These are phyloP conservation scores for Flaveria ramosissima DNA, from an alignment of 129 eudicot genomes.

Conservation along the genomic window DNA sequence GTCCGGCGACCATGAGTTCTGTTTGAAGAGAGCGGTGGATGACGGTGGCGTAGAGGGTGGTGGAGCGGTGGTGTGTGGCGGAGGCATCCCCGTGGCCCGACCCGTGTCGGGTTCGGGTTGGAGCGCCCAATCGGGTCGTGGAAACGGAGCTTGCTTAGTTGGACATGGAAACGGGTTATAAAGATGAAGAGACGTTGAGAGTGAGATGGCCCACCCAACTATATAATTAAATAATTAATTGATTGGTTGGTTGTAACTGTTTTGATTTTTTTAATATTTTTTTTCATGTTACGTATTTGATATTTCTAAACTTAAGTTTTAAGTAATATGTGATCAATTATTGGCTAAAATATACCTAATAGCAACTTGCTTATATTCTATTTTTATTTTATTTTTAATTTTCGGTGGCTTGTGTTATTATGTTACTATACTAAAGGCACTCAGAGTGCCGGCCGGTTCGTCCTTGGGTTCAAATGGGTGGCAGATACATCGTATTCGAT, in stretches of 20 bases:
- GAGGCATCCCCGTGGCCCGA: slow-evolving; percentile 38
- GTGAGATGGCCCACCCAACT: slow-evolving; percentile 21
- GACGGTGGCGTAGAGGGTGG: slow-evolving; percentile 27
- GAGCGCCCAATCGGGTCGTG: slow-evolving; percentile 48
- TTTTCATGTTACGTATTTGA: neutral
- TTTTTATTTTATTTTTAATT: neutral
- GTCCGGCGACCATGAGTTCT: slow-evolving; percentile 83
- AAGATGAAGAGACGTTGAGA: slow-evolving; percentile 23
- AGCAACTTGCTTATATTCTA: neutral
- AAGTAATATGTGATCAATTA: neutral
- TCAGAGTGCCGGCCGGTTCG: no score
- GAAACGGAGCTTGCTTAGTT: slow-evolving; percentile 19
- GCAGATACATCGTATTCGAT: no score
- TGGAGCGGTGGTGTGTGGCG: slow-evolving; percentile 32
- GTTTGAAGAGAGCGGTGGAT: slow-evolving; percentile 45
- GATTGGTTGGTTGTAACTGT: slow-evolving; percentile 3
- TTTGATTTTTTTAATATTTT: neutral
- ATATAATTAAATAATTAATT: neutral
- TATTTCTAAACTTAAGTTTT: neutral
- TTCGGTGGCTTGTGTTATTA: no score
- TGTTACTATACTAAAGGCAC: no score
- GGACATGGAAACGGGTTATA: slow-evolving; percentile 28
- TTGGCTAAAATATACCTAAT: neutral
- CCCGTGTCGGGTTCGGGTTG: slow-evolving; percentile 54
- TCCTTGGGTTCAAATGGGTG: no score